Base-by-base conservation (phyloP, 352 stramenopile genomes). In the Globisporangium viniferum region DNA sequence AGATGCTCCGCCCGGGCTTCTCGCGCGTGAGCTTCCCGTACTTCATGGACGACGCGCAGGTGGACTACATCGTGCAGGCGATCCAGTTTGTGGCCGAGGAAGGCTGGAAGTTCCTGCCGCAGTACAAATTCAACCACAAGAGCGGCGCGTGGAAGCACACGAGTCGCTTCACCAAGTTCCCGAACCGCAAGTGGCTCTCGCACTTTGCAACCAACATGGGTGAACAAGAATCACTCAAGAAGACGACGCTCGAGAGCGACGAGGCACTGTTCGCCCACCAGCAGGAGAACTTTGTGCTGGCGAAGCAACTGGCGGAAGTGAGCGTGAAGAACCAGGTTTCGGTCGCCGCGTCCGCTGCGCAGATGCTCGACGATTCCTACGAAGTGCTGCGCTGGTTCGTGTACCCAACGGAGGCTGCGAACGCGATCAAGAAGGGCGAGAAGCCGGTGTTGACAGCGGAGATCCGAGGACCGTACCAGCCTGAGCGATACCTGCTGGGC, bases 1-100 rank as follows among this genome's bases (percentile, higher is more conserved):
- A 99, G 73, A 80, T 99, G 39, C 75, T 99, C 1, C 83, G 97
- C 27, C 97, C 97, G 0, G 97, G 97, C 6, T 98, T 98, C 53
- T 97, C 92, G 18, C 83, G 97, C 48, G 74, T 99, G 18, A 98
- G 93, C 73, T 89, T 99, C 41, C 87, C 91, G 29, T 97, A 95
- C 70, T 95, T 89, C 48, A 77, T 96, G 33, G 73, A 77, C 31
- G 71, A 88, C 4, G 80, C 82, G 6, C 86, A 99, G 71, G 84
- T 95, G n/a, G 77, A 98, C 15, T 99, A 99, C 82, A 92, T 99
- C 7, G 51, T 99, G 9, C 54, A 91, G 7, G 96, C 97, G 2
- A 80, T 99, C 29, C 76, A 91, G 46, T 99, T 98, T 73, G 93
- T 99, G 8, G 90, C 95, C 1, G 81, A 89, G 54, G 71, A 99